Evolutionary conservation across 768 basidiomycete genomes (phyloP), one percentile per base, ranked within the genome.

Genomic region (Suillus fuscotomentosus): DNA sequence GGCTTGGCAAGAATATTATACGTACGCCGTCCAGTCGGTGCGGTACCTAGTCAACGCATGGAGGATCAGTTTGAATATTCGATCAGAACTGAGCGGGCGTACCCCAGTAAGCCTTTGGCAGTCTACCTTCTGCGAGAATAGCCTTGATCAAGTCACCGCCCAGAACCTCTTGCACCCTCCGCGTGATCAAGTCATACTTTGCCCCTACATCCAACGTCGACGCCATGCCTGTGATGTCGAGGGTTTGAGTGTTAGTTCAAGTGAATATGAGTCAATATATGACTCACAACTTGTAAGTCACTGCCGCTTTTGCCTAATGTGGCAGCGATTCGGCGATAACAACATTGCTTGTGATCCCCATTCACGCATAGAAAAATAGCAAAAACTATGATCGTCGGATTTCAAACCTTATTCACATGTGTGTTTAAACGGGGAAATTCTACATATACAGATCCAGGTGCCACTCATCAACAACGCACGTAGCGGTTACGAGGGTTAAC

Each of bases 91-190:
- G 50, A 59, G 64, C 70, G 82, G 88, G 45, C 69, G 64, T 70
- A 89, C 95, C 96, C 94, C 93, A 99, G 86, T 98, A 98, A 72
- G 88, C 88, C 75, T 90, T 94, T 15, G 89, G 88, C 15, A 88
- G 76, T 71, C 88, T 82, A 20, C 89, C 93, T 72, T 96, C 89
- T 8, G 83, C 81, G 27, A 98, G 80, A 63, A 95, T 88, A 41
- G 84, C 80, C 75, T 93, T 91, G 77, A 99, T 90, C 43, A 81
- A 78, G 50, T 97, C 95, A 2, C 83, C 93, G 27, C 95, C 92
- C 4, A 99, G 87, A 5, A 92, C 89, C 75, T 99, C 97, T 68
- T 92, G 87, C 38, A 99, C 76, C 68, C 91, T 80, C 59, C 96
- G 80, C 1, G 93, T 96, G 63, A 99, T 96, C 53, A 97, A 79